Base-by-base conservation (phyloP, 2,329 filamentous ascomycete genomes). In the Emergomyces pasteurianus region DNA sequence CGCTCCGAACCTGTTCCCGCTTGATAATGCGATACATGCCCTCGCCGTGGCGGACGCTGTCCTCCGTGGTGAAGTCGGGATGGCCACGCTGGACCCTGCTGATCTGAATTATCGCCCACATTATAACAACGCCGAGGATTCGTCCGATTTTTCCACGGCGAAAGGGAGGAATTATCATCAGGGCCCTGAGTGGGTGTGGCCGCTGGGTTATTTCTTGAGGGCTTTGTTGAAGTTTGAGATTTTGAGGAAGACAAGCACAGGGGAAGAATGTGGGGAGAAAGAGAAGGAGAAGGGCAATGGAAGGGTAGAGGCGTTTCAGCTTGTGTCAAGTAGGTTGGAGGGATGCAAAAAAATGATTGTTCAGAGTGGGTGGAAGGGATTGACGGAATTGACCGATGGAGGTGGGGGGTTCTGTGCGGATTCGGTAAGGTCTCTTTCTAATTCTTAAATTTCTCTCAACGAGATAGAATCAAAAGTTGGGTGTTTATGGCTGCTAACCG, bases 121-220 rank as follows among this genome's bases (percentile, higher is more conserved):
- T 78, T 99, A 99, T 78, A 86, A 87, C 79, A 99, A 99, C 77
- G 89, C 87, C 66, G 92, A 97, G 70, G 94, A 99, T 75, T 92
- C 87, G 62, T 85, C 84, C 14, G 89, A 97, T 73, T 97, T 96
- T 70, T 84, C 89, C 12, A 97, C 92, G 0, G 86, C 88, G 67
- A 97, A 97, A 75, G 94, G 94, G 57, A 83, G 94, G 61, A 99
- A 97, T 75, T 99, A 99, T 76, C 94, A 99, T 74, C 92, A 97
- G 74, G 94, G 94, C 4, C 95, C 94, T 0, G 94, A 99, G 74
- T 99, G 94, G 94, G 78, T 96, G 28, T 99, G 94, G 94, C 95
- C 92, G 0, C 92, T 90, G 0, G 94, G 94, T 4, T 99, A 91
- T 79, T 99, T 96, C 80, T 80, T 96, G 26, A 86, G 95, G 56